Evolutionary conservation across 768 basidiomycete genomes (phyloP).

Genomic region (Termitomyces sp.): DNA sequence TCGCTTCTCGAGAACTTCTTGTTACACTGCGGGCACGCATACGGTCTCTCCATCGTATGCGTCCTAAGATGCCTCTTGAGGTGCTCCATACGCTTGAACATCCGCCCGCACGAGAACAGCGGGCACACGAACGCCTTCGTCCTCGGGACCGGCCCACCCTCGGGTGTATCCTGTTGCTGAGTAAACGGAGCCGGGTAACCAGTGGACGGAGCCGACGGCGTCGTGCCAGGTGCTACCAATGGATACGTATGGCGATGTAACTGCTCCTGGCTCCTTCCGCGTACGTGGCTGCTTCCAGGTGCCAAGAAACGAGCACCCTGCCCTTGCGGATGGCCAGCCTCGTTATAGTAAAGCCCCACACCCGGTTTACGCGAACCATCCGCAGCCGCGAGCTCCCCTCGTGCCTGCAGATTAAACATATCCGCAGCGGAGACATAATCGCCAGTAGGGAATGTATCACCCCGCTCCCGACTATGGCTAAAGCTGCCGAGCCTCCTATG

Average conservation of each 20-base stretch:
- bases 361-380: conserved; percentile 28
- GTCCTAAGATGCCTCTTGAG: conserved; percentile 84
- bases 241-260: conserved; percentile 29
- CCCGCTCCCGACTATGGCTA: conserved; percentile 20
- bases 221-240: conserved; percentile 12
- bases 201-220: conserved; percentile 13
- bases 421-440: conserved; percentile 54
- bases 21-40: conserved; percentile 66
- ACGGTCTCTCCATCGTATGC: conserved; percentile 88
- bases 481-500: conserved; percentile 18
- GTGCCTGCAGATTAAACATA: conserved; percentile 61
- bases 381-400: conserved; percentile 45
- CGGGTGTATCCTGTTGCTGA: conserved; percentile 14
- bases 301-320: conserved; percentile 9
- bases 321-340: conserved; percentile 16
- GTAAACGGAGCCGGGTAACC: conserved; percentile 24
- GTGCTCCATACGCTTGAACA: conserved; percentile 93
- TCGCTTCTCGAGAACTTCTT: conserved; percentile 88
- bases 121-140: conserved; percentile 79
- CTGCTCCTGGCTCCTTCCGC: conserved; percentile 28
- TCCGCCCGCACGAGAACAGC: conserved; percentile 74
- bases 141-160: conserved; percentile 32
- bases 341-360: conserved; percentile 29
- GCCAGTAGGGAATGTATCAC: conserved; percentile 18
- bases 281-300: conserved; percentile 14